phyloP scores from a whole-genome alignment of 331 rosid genomes.

The Erythrophleum ivorense region DNA sequence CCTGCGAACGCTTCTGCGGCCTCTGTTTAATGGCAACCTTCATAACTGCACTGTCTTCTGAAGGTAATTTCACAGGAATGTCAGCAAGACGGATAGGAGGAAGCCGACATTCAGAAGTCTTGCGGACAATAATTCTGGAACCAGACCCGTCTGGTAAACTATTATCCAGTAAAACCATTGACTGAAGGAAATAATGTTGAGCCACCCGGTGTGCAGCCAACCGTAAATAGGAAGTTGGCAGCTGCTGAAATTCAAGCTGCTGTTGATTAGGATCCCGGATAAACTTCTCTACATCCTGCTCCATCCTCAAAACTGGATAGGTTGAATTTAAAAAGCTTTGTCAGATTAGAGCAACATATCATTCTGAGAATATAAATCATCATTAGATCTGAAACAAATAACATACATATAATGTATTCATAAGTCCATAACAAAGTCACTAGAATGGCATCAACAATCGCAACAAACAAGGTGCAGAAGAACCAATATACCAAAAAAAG shows the following conservation, averaged over 20 bases:
- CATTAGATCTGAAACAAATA: constrained; percentile 20
- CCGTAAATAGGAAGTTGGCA: constrained; percentile 95
- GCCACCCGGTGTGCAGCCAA: constrained; percentile 99
- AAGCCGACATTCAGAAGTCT: constrained; percentile 77
- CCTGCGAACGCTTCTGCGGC: constrained; percentile 73
- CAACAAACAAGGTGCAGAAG: not conserved
- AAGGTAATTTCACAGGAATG: constrained; percentile 75
- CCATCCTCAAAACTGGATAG: constrained; percentile 87
- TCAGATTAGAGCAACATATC: not conserved
- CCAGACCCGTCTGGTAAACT: constrained; percentile 90
- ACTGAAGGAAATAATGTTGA: constrained; percentile 90
- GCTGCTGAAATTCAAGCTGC: constrained; percentile 90
- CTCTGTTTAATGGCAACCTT: constrained; percentile 98
- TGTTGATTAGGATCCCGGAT: constrained; percentile 83
- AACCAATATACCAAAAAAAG: not conserved
- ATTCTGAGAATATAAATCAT: constrained; percentile 4
- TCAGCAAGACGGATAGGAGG: constrained; percentile 92
- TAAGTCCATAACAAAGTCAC: constrained; percentile 1
- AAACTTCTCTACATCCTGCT: constrained; percentile 94
- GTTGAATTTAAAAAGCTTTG: constrained; percentile 4
- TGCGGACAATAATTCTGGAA: constrained; percentile 87
- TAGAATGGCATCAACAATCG: constrained; percentile 8
- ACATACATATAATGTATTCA: not conserved
- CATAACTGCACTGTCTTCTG: constrained; percentile 64
- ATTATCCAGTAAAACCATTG: constrained; percentile 92